These are phyloP conservation scores for Agrocybe chaxingu DNA, from an alignment of 768 basidiomycete genomes.

Conservation along the genomic window DNA sequence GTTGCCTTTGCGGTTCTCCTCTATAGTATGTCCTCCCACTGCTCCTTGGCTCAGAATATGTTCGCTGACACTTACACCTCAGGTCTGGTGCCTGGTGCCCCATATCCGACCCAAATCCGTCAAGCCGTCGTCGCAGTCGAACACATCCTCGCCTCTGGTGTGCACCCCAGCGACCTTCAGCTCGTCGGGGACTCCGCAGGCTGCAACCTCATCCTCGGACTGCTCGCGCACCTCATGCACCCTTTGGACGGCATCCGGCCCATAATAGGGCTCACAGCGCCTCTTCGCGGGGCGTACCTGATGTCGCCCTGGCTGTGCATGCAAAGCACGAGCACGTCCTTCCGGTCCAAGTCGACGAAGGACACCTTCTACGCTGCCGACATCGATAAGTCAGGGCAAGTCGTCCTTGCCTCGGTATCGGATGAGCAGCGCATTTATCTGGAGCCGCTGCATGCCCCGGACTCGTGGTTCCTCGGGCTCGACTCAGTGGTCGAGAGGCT, in stretches of 20 bases:
- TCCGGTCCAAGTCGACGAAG: neutral
- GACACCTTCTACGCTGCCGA: slow-evolving; percentile 3
- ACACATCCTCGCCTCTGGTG: slow-evolving; percentile 23
- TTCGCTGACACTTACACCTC: neutral
- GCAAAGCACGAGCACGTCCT: slow-evolving; percentile 8
- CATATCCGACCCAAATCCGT: slow-evolving; percentile 25
- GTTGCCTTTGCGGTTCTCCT: slow-evolving; percentile 9
- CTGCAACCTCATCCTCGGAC: slow-evolving; percentile 24
- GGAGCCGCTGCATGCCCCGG: slow-evolving; percentile 17
- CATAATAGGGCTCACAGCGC: slow-evolving; percentile 6
- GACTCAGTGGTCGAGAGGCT: slow-evolving; percentile 19
- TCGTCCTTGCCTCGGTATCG: slow-evolving; percentile 1
- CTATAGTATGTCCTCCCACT: neutral
- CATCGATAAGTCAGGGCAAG: neutral
- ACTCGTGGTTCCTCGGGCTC: slow-evolving; percentile 22
- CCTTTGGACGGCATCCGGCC: slow-evolving; percentile 21
- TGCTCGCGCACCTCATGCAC: slow-evolving; percentile 28
- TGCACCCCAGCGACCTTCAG: slow-evolving; percentile 23
- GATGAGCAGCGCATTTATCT: slow-evolving; percentile 7
- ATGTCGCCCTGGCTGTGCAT: slow-evolving; percentile 29
- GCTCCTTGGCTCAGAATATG: neutral
- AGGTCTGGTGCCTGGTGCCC: slow-evolving; percentile 24
- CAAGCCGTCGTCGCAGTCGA: slow-evolving; percentile 24
- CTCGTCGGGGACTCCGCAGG: slow-evolving; percentile 33
- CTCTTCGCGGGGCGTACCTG: slow-evolving; percentile 21